Evolutionary conservation across 139 green algal genomes (phyloP).

Genomic region (Chlorella sorokiniana): DNA sequence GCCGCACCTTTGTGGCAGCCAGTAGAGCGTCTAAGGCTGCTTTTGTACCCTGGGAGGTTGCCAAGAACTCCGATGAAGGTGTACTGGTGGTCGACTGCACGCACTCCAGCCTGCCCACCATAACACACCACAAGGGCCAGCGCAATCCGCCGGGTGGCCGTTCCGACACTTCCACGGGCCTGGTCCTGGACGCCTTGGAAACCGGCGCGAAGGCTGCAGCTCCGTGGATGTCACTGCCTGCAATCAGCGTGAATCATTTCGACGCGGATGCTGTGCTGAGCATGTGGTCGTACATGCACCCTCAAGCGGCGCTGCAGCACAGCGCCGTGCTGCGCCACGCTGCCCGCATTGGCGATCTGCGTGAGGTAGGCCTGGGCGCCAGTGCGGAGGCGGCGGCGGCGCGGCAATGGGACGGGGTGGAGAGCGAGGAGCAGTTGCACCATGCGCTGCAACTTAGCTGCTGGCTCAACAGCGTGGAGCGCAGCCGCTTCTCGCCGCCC

Average conservation of each 20-base stretch:
- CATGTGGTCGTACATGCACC: conserved; percentile 66
- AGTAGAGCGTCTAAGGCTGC: too few species aligned
- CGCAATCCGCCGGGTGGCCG: conserved; percentile 51
- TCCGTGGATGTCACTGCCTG: conserved; percentile 25
- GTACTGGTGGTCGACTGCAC: conserved; percentile 64
- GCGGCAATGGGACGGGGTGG: conserved; percentile 7
- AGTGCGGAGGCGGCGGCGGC: not conserved
- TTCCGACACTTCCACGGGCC: conserved; percentile 58
- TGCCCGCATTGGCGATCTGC: conserved; percentile 71
- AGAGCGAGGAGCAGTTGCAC: not conserved
- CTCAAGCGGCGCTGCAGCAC: conserved; percentile 48
- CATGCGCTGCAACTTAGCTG: conserved; percentile 68
- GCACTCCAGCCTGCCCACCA: conserved; percentile 48
- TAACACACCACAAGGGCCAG: conserved; percentile 68
- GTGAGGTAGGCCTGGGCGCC: conserved; percentile 57
- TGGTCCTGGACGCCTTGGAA: conserved; percentile 56
- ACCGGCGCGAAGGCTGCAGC: not conserved
- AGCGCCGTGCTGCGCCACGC: conserved; percentile 66
- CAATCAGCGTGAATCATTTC: conserved; percentile 73
- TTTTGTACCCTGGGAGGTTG: conserved; percentile 5
- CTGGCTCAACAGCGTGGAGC: conserved; percentile 75
- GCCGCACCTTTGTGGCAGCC: too few species aligned
- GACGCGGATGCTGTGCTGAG: conserved; percentile 70
- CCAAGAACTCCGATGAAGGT: not conserved
- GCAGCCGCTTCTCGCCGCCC: conserved; percentile 57